Evolutionary conservation across 129 eudicot genomes (phyloP).

Genomic region (Tagetes patula): DNA sequence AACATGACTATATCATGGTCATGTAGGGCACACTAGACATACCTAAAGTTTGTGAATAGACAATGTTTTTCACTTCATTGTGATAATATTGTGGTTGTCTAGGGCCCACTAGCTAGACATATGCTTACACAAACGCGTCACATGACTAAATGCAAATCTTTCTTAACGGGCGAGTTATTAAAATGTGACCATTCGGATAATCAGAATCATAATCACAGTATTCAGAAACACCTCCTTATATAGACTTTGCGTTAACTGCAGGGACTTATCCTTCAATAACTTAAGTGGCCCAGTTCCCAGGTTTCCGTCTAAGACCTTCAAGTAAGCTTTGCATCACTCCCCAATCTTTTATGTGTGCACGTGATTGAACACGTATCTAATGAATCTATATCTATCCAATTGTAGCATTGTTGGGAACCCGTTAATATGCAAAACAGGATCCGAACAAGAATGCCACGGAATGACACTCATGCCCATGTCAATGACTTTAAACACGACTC

Average conservation of each 20-base stretch:
- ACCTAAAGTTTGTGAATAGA: background rate
- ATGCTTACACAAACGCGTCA: background rate
- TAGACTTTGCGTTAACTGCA: conserved; percentile 25
- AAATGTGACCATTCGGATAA: background rate
- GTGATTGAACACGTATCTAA: background rate
- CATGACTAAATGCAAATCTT: background rate
- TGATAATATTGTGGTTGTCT: conserved; percentile 14
- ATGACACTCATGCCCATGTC: conserved; percentile 78
- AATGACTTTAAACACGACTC: conserved; percentile 67
- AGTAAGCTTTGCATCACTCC: conserved; percentile 43
- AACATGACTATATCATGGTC: conserved; percentile 28
- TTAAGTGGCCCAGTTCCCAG: conserved; percentile 78
- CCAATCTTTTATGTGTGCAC: background rate
- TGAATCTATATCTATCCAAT: conserved; percentile 10
- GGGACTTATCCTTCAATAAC: conserved; percentile 87
- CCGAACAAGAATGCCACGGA: conserved; percentile 59
- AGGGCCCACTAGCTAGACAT: background rate
- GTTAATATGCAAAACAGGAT: conserved; percentile 58
- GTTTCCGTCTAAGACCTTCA: conserved; percentile 77
- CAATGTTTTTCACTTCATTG: background rate
- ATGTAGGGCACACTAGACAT: conserved; percentile 26
- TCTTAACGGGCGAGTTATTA: background rate
- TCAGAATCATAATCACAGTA: background rate
- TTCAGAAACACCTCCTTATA: conserved; percentile 4
- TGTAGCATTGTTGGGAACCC: conserved; percentile 82